Evolutionary conservation across 2,329 filamentous ascomycete species (phyloP).

Genomic region (Penicillium crustosum): DNA sequence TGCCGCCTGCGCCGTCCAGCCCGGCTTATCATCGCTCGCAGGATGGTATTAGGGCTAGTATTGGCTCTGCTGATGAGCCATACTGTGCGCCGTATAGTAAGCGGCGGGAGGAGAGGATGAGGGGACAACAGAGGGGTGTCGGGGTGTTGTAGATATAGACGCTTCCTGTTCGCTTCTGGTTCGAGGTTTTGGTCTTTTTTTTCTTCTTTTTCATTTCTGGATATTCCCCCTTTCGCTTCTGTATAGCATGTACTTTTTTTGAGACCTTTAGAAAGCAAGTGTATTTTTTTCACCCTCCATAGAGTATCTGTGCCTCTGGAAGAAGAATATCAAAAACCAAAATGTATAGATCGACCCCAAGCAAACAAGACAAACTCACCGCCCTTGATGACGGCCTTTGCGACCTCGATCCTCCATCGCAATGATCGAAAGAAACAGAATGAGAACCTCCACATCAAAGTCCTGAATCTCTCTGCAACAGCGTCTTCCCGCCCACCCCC

Average conservation of each 20-base stretch:
- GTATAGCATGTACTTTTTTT: conserved; percentile 11
- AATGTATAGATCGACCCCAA: conserved; percentile 2
- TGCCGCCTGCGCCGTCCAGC: conserved; percentile 39
- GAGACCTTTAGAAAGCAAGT: background rate
- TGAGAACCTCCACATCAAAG: conserved; percentile 12
- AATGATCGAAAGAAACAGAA: conserved; percentile 13
- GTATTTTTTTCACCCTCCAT: background rate
- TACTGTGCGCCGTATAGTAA: conserved; percentile 42
- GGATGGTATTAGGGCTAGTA: conserved; percentile 37
- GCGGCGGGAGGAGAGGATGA: conserved; percentile 41
- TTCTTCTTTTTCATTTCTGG: conserved; percentile 6
- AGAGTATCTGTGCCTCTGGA: background rate
- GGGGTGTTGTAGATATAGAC: conserved; percentile 27
- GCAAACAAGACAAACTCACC: conserved; percentile 28
- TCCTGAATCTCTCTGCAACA: background rate
- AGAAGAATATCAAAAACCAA: background rate
- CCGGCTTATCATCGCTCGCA: conserved; percentile 40
- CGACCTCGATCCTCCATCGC: conserved; percentile 8
- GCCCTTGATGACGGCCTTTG: conserved; percentile 19
- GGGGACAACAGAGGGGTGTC: conserved; percentile 35
- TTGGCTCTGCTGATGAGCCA: conserved; percentile 43
- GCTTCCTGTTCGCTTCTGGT: background rate
- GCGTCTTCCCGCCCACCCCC: background rate
- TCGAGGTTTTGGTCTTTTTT: conserved; percentile 1
- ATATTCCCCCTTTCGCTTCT: conserved; percentile 20